Evolutionary conservation across 2,329 filamentous ascomycete species (phyloP), one percentile per base, ranked within the genome.

Genomic region (Hymenoscyphus linearis): DNA sequence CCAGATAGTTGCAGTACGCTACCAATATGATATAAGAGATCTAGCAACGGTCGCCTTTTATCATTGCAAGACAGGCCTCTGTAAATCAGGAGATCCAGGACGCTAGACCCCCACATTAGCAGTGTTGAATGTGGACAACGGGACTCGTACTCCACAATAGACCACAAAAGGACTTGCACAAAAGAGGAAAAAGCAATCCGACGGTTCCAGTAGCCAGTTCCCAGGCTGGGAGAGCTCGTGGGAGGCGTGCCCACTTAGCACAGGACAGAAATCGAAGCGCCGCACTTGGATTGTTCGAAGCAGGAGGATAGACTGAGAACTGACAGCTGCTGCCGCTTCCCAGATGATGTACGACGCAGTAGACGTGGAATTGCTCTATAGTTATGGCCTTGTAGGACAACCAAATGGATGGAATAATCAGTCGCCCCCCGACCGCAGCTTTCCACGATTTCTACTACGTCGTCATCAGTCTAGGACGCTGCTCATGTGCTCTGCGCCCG

Each of bases 161-260:
- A 50, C 44, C 18, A 18, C 18, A 22, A 50, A 10, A 50, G 25
- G 44, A 50, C 44, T 50, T 50, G 44, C 44, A 50, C 44, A 22
- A 50, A 50, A 50, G 44, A 50, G 44, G 44, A 10, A 50, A 50
- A 50, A 50, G 44, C 44, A 50, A 50, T 50, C 44, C 44, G 44
- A 50, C 44, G 22, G 44, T n/a, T n/a, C 44, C n/a, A 50, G 44
- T 50, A 18, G 44, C 44, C 44, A 50, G 44, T 50, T 50, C 44
- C 44, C 44, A 22, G 13, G 18, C 44, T 50, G 18, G 44, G 44
- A 50, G 44, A 50, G 22, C 44, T 50, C 9, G 44, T 22, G 44
- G 44, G 18, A 22, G 44, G 44, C 44, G 44, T 50, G 18, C 18
- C 44, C 44, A 50, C 44, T 50, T 25, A 50, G 44, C 44, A 50